These are phyloP conservation scores for Garcia nutans DNA, from an alignment of 345 rosid species.

Conservation along the genomic window DNA sequence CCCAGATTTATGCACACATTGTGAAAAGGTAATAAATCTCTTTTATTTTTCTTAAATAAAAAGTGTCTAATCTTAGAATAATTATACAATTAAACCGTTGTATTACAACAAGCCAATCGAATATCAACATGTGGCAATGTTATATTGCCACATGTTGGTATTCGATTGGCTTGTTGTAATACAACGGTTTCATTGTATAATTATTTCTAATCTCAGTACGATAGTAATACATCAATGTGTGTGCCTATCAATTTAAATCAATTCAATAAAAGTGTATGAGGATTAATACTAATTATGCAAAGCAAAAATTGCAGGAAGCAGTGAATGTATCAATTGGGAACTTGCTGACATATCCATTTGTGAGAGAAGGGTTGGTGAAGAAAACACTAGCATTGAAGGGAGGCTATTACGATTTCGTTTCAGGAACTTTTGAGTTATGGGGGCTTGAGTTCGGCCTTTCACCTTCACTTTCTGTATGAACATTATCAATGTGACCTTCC, in stretches of 20 bases:
- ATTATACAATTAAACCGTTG: too few relatives aligned
- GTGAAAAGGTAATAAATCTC: slow-evolving; percentile 73
- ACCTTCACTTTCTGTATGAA: slow-evolving; percentile 78
- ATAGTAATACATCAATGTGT: too few relatives aligned
- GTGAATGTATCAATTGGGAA: slow-evolving; percentile 93
- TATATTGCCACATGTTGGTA: too few relatives aligned
- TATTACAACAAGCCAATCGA: too few relatives aligned
- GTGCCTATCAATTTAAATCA: too few relatives aligned
- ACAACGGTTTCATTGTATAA: too few relatives aligned
- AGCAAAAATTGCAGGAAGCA: slow-evolving; percentile 58
- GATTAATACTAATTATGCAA: too few relatives aligned
- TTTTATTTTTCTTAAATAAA: not conserved
- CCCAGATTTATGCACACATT: slow-evolving; percentile 50
- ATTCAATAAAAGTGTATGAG: too few relatives aligned
- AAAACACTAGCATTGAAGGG: slow-evolving; percentile 81
- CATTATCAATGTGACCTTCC: slow-evolving; percentile 32
- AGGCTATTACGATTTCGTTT: slow-evolving; percentile 82
- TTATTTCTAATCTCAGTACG: too few relatives aligned
- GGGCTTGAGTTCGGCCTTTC: slow-evolving; percentile 73
- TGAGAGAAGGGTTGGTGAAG: slow-evolving; percentile 80
- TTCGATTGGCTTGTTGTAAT: too few relatives aligned
- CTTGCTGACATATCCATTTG: slow-evolving; percentile 87
- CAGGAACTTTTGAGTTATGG: slow-evolving; percentile 95
- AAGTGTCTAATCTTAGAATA: too few relatives aligned
- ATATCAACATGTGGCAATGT: too few relatives aligned